Base-by-base conservation (phyloP, 441 rosid species). In the Pelargonium citronellum region DNA sequence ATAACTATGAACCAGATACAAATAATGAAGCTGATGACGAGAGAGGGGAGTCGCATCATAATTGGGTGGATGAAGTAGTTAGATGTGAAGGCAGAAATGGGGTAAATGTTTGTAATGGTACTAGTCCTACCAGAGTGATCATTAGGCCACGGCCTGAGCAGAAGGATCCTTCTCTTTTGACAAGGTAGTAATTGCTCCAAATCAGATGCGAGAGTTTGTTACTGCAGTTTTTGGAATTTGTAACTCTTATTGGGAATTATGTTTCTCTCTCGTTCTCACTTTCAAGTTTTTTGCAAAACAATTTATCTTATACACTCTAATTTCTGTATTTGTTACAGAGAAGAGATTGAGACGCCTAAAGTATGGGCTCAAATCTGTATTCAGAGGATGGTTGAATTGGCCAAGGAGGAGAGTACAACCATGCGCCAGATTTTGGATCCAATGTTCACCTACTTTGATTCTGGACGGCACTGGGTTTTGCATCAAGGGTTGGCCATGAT, bases 41-140 rank as follows among this genome's bases (percentile, higher is more conserved):
- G 72, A 85, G 96, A 73, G 92, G 76, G 37, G 97, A 83, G 74
- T 70, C 83, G 16, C 91, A 85, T 71, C 91, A 81, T 80, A 89
- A 91, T 78, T 92, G 99, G 99, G 93, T 95, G 12, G 88, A 92
- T 74, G 99, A 94, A 87, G 99, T 95, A 44, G 90, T 92, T 69
- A 85, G 97, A 82, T 84, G 87, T 68, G 98, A 95, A 80, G 93
- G 94, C 22, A 84, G 97, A 84, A 87, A 84, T 73, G 79, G 82
- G 20, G 68, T 46, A 15, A 34, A 19, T 73, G 76, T 60, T 64
- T 79, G 80, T 24, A 77, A 69, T 75, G 90, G 90, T 77, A 49
- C 69, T 78, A 83, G 86, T 69, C 87, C 93, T 76, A 77, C 80
- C 81, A 74, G 80, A 82, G 73, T 80, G 82, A 73, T 80, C 74